These are phyloP conservation scores for Leishmania turanica DNA, from an alignment of 208 protist genomes.

Conservation along the genomic window DNA sequence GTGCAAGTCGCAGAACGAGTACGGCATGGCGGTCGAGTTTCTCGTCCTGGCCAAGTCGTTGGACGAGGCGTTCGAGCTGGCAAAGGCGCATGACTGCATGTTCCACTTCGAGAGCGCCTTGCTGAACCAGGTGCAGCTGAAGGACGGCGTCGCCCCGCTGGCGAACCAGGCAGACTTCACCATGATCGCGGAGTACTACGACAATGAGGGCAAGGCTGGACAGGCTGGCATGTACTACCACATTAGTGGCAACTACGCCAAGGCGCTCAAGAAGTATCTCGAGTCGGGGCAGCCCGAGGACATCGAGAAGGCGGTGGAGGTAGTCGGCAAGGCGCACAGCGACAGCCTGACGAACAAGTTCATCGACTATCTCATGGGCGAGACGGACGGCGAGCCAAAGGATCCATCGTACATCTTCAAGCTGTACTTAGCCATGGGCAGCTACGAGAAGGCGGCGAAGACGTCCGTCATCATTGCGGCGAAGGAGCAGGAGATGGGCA, in stretches of 20 bases:
- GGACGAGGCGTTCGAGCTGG: constrained; percentile 94
- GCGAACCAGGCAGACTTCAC: constrained; percentile 76
- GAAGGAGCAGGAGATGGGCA: constrained; percentile 95
- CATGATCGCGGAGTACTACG: constrained; percentile 94
- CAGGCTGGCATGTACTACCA: constrained; percentile 94
- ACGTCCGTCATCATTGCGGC: constrained; percentile 96
- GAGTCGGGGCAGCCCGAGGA: constrained; percentile 84
- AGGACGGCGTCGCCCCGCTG: constrained; percentile 82
- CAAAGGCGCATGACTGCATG: constrained; percentile 88
- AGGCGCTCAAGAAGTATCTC: constrained; percentile 92
- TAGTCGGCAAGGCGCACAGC: constrained; percentile 93
- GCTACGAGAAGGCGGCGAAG: constrained; percentile 95
- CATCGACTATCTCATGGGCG: constrained; percentile 97
- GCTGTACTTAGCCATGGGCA: constrained; percentile 96
- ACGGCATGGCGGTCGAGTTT: constrained; percentile 95
- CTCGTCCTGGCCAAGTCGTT: constrained; percentile 94
- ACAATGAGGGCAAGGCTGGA: constrained; percentile 73
- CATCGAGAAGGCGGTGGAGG: constrained; percentile 93
- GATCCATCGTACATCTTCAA: constrained; percentile 98
- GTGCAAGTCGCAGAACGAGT: constrained; percentile 88
- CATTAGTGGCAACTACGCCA: constrained; percentile 87
- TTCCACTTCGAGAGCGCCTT: constrained; percentile 83
- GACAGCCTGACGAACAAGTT: constrained; percentile 94
- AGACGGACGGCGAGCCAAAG: constrained; percentile 95
- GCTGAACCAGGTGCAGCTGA: constrained; percentile 77